Conservation (phyloP, 805 yeast species). For the Babjeviella inositovora region DNA sequence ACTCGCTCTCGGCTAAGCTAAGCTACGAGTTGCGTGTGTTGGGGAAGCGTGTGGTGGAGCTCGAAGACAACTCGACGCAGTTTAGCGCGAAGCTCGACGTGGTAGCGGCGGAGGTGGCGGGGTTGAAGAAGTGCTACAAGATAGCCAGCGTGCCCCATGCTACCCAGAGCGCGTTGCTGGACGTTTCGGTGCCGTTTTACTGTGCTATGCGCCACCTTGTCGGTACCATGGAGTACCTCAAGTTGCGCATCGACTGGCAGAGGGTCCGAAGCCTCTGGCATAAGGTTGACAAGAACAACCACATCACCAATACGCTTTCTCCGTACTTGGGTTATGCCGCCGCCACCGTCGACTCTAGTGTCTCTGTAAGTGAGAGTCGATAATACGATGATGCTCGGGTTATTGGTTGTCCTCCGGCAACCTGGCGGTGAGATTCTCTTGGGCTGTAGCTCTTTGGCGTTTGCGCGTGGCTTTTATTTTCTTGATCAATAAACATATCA, state of each 20-base stretch:
- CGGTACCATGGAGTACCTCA: neutral
- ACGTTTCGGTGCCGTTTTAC: neutral
- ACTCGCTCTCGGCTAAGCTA: constrained; percentile 39
- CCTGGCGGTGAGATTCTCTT: too few relatives aligned
- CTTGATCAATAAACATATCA: too few relatives aligned
- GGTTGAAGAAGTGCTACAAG: constrained; percentile 10
- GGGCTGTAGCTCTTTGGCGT: too few relatives aligned
- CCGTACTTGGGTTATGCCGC: too few relatives aligned
- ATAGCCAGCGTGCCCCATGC: constrained; percentile 1
- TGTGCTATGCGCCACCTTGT: neutral
- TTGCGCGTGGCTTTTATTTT: too few relatives aligned
- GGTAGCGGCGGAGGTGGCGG: constrained; percentile 16
- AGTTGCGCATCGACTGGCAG: neutral
- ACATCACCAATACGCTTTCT: neutral
- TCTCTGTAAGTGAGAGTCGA: too few relatives aligned
- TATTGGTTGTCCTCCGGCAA: too few relatives aligned
- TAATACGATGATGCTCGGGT: too few relatives aligned
- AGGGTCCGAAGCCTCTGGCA: neutral
- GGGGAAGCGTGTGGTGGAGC: constrained; percentile 46
- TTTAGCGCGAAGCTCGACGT: constrained; percentile 16
- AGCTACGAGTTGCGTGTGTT: constrained; percentile 51
- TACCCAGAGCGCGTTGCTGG: constrained; percentile 1
- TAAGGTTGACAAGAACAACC: neutral
- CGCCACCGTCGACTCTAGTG: too few relatives aligned
- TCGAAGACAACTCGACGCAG: constrained; percentile 34